phyloP scores from a whole-genome alignment of 2,329 filamentous ascomycete species.

The Cordyceps militaris region DNA sequence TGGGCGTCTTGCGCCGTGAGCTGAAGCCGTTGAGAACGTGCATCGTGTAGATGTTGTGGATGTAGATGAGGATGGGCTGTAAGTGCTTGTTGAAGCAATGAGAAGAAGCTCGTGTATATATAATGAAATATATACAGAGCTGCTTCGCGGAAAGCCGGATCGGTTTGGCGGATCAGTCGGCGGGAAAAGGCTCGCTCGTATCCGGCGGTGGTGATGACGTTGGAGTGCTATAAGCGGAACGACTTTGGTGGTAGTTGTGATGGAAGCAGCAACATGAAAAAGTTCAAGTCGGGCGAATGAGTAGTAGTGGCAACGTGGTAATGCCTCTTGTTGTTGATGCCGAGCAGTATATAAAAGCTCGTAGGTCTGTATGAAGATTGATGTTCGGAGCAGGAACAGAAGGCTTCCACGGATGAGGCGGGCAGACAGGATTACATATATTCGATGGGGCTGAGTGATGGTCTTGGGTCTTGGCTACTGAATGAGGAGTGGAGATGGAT shows the following conservation, averaged over 20 bases:
- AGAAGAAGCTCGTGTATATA: constrained; percentile 8
- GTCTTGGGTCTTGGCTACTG: background rate
- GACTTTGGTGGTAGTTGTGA: background rate
- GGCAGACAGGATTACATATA: constrained; percentile 12
- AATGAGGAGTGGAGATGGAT: constrained; percentile 10
- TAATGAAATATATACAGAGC: constrained; percentile 9
- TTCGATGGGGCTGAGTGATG: constrained; percentile 3
- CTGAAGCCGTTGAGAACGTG: constrained; percentile 31
- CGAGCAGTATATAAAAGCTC: background rate
- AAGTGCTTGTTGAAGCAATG: background rate
- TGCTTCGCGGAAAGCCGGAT: background rate
- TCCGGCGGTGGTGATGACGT: background rate
- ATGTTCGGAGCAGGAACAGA: background rate
- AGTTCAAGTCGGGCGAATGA: too few species aligned
- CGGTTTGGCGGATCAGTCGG: background rate
- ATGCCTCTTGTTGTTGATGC: background rate
- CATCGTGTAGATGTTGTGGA: constrained; percentile 19
- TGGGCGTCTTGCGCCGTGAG: constrained; percentile 29
- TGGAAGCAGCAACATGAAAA: background rate
- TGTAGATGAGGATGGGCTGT: background rate
- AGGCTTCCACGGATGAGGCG: background rate
- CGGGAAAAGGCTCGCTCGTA: background rate
- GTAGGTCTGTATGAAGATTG: background rate
- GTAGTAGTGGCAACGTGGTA: background rate
- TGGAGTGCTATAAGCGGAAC: background rate